Percentiles rank a stretch among this genome's conserved stretches.
These are phyloP conservation scores for Magnusiomyces ingens DNA, from an alignment of 1,139 yeast species.

Conservation along the genomic window DNA sequence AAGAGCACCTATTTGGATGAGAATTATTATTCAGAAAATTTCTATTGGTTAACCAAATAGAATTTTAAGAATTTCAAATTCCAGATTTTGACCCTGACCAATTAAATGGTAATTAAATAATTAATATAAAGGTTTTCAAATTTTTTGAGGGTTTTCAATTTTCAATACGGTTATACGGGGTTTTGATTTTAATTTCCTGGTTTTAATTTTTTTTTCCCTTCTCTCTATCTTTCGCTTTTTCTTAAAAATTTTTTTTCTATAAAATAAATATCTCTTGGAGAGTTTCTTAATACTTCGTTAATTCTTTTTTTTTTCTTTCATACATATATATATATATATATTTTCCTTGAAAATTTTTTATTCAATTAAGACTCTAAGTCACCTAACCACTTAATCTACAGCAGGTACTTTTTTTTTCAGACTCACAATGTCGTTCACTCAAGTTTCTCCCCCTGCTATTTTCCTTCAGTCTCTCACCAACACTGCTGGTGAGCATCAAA, in stretches of 20 bases:
- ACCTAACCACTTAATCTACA: no score
- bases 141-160: not conserved
- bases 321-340: not conserved
- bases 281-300: not conserved
- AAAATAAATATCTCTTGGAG: no score
- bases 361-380: not conserved
- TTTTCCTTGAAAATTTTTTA: not conserved
- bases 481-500: not conserved
- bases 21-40: no score
- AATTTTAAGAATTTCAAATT: not conserved
- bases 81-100: not conserved
- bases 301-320: no score
- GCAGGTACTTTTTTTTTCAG: not conserved
- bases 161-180: not conserved
- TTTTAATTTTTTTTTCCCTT: not conserved
- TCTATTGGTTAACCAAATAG: no score
- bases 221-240: no score
- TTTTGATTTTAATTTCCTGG: not conserved
- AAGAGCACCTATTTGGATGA: no score
- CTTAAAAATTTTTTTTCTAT: no score
- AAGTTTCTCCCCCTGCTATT: conserved; percentile 6
- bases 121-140: not conserved
- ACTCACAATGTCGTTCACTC: conserved; percentile 5
- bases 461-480: not conserved
- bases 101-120: not conserved